phyloP scores from a whole-genome alignment of 768 basidiomycete genomes.

The Phanerodontia chrysosporium region DNA sequence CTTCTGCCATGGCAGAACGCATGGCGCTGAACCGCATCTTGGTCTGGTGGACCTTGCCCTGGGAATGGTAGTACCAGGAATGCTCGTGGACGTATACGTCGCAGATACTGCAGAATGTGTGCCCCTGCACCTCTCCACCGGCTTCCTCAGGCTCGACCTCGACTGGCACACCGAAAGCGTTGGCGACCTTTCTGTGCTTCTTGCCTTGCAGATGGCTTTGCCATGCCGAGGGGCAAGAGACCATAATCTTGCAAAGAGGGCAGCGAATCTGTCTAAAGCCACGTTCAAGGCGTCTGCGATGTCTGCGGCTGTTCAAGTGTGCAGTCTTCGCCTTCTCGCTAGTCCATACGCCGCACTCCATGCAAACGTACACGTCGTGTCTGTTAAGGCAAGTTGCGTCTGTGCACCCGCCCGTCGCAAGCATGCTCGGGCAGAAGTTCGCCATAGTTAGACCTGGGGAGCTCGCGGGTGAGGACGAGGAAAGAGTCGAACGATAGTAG shows the following conservation, averaged over 20 bases:
- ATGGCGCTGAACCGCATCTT: conserved; percentile 38
- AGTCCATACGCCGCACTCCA: neutral
- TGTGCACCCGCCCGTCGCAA: neutral
- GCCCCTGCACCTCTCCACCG: conserved; percentile 9
- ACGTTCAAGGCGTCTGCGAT: neutral
- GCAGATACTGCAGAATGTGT: conserved; percentile 28
- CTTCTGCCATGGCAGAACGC: conserved; percentile 42
- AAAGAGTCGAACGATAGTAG: neutral
- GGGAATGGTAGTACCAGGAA: conserved; percentile 34
- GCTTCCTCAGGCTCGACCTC: conserved; percentile 28
- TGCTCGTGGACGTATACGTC: conserved; percentile 23
- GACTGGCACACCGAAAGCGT: conserved; percentile 18
- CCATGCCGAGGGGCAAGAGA: conserved; percentile 19
- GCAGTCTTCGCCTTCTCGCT: neutral
- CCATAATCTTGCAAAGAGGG: neutral
- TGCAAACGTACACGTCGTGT: neutral
- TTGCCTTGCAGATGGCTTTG: conserved; percentile 19
- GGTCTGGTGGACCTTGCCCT: conserved; percentile 25
- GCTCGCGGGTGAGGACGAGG: neutral
- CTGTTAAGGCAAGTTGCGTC: neutral
- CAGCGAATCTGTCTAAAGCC: neutral
- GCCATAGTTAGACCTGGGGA: neutral
- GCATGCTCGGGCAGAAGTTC: neutral
- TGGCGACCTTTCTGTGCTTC: conserved; percentile 18
- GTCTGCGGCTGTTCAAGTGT: neutral